A percentile compares a stretch with the other conserved stretches of the same genome.
phyloP scores from a whole-genome alignment of 1,284 basidiomycete genomes.

The Marasmius tenuissimus region DNA sequence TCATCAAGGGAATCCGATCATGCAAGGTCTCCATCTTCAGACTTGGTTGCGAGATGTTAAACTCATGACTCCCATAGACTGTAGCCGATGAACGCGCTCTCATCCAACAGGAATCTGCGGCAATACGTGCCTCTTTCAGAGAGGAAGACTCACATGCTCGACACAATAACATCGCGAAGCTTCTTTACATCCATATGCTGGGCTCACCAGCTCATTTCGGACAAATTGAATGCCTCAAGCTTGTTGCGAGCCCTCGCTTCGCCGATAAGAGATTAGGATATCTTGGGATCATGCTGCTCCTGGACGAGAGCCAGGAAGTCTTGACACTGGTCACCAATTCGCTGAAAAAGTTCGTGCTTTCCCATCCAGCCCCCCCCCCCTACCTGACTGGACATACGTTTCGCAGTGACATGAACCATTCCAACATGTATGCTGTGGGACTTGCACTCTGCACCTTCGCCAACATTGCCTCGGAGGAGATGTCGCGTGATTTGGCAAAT shows the following conservation, averaged over 20 bases:
- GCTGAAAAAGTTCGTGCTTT: slow-evolving; percentile 87
- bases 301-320: slow-evolving; percentile 99
- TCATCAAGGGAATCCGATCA: slow-evolving; percentile 92
- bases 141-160: slow-evolving; percentile 94
- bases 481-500: slow-evolving; percentile 95
- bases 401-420: slow-evolving; percentile 96
- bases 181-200: slow-evolving; percentile 99
- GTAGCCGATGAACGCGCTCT: slow-evolving; percentile 97
- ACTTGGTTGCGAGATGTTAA: slow-evolving; percentile 14
- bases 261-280: slow-evolving; percentile 97
- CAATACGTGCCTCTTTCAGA: slow-evolving; percentile 96
- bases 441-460: slow-evolving; percentile 98
- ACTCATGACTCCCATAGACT: slow-evolving; percentile 58
- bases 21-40: slow-evolving; percentile 63
- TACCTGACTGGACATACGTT: slow-evolving; percentile 9
- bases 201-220: slow-evolving; percentile 99
- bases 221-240: slow-evolving; percentile 99
- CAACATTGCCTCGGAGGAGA: slow-evolving; percentile 98
- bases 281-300: slow-evolving; percentile 94
- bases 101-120: slow-evolving; percentile 98
- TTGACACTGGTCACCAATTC: slow-evolving; percentile 98
- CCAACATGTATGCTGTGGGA: slow-evolving; percentile 99
- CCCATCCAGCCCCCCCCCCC: slow-evolving; percentile 5
- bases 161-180: slow-evolving; percentile 97
- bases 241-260: slow-evolving; percentile 97